Evolutionary conservation across 1,284 basidiomycete genomes (phyloP).

Genomic region (Trichosporon faecale): DNA sequence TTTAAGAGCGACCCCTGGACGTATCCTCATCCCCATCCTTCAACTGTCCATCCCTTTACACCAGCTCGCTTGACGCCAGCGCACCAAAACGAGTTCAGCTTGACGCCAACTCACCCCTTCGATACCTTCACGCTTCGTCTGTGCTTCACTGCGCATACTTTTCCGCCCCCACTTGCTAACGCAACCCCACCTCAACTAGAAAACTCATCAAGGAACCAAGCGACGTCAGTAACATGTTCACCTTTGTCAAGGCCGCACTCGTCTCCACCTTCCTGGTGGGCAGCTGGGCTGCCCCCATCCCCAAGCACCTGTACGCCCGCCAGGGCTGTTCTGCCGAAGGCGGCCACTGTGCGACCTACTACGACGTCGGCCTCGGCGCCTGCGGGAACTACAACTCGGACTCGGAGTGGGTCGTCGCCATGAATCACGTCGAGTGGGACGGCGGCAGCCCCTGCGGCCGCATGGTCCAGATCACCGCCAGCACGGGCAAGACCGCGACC

Average conservation of each 20-base stretch:
- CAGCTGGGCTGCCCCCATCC: neutral
- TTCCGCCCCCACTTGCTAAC: neutral
- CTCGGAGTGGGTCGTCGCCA: conserved; percentile 48
- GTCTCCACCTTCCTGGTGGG: neutral
- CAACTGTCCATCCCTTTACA: neutral
- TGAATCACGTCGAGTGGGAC: conserved; percentile 44
- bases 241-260: conserved; percentile 1
- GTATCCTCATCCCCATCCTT: neutral
- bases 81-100: neutral
- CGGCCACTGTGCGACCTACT: conserved; percentile 27
- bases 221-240: neutral
- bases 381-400: conserved; percentile 21
- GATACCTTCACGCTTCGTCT: neutral
- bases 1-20: neutral
- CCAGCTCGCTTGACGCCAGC: neutral
- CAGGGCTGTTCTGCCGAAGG: conserved; percentile 15
- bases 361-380: conserved; percentile 28
- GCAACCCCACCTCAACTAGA: neutral
- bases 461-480: conserved; percentile 61
- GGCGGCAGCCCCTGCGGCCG: conserved; percentile 59
- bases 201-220: neutral
- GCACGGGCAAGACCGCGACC: conserved; percentile 60
- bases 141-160: neutral
- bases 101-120: neutral
- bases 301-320: neutral